These are phyloP conservation scores for Sesbania bispinosa DNA, from an alignment of 306 rosid species.

Conservation along the genomic window DNA sequence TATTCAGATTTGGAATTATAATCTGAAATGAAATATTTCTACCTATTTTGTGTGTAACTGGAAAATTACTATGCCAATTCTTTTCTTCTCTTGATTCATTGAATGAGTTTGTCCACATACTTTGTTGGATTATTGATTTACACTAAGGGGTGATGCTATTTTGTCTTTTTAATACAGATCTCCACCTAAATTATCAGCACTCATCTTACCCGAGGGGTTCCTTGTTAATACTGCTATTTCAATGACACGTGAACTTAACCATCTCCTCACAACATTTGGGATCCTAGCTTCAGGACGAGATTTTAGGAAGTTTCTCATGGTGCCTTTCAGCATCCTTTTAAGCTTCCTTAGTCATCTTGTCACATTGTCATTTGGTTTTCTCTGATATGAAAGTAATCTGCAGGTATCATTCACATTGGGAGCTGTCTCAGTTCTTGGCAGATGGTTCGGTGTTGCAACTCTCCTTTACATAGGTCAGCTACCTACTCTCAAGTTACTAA, in stretches of 20 bases:
- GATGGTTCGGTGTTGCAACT: conserved; percentile 34
- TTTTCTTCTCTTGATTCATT: neutral
- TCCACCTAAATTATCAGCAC: conserved; percentile 32
- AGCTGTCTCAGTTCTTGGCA: conserved; percentile 44
- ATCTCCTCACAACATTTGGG: conserved; percentile 30
- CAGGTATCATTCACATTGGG: conserved; percentile 45
- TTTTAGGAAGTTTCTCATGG: conserved; percentile 42
- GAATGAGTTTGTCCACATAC: neutral
- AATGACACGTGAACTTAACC: conserved; percentile 27
- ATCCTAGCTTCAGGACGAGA: conserved; percentile 44
- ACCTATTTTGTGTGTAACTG: neutral
- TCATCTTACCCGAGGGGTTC: conserved; percentile 33
- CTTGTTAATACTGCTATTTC: conserved; percentile 38
- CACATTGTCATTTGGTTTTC: conserved; percentile 10
- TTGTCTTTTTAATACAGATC: conserved; percentile 32
- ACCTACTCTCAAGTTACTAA: neutral
- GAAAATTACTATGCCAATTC: neutral
- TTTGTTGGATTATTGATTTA: neutral
- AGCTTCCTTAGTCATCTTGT: conserved; percentile 1
- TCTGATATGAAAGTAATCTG: conserved; percentile 25
- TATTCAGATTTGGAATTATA: too few relatives aligned
- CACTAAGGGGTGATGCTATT: conserved; percentile 1
- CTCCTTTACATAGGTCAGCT: conserved; percentile 51
- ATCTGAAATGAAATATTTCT: too few relatives aligned
- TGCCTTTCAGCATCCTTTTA: conserved; percentile 25